Evolutionary conservation across 1,284 basidiomycete genomes (phyloP), one percentile per base, ranked within the genome.

Genomic region (Apiotrichum veenhuisii): DNA sequence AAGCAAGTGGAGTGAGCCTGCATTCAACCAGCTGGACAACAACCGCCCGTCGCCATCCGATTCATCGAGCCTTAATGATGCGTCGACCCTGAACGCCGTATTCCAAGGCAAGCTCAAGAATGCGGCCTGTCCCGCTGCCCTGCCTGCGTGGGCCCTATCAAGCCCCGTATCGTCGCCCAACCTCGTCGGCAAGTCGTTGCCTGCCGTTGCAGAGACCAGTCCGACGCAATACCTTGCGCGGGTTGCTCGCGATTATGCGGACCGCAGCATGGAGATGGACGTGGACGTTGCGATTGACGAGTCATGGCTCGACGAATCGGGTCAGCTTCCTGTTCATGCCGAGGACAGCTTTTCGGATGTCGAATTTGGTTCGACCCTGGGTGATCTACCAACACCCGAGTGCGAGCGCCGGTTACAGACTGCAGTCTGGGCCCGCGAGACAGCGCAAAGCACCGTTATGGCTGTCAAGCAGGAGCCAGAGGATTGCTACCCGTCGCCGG

Each of bases 401-500:
- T 69, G 70, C 43, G 73, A 75, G 46, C 62, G 67, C 25, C 65
- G 67, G 27, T 54, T 68, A 23, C 62, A 72, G 50, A 72, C 71
- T 2, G 72, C 72, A 30, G 69, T 67, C 23, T 75, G 73, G 73
- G 72, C 73, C 9, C 61, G 62, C 12, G 67, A 70, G 14, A 67
- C 69, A 8, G 67, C 68, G 10, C 64, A 45, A 3, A 55, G 57
- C 15, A 57, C 64, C 8, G 63, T 50, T 3, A 52, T 70, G 51
- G 54, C 52, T 23, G 63, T 75, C 64, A 75, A 73, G 55, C 62
- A 70, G 38, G 71, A 73, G 44, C 65, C 65, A 0, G 57, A 58
- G 27, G 67, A 68, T 47, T 72, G 70, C 50, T 75, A 71, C 58
- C 70, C 72, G 7, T 73, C 73, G 0, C 73, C 73, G 1, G 54